phyloP scores from a whole-genome alignment of 345 rosid species.

The Xanthoceras sorbifolium region DNA sequence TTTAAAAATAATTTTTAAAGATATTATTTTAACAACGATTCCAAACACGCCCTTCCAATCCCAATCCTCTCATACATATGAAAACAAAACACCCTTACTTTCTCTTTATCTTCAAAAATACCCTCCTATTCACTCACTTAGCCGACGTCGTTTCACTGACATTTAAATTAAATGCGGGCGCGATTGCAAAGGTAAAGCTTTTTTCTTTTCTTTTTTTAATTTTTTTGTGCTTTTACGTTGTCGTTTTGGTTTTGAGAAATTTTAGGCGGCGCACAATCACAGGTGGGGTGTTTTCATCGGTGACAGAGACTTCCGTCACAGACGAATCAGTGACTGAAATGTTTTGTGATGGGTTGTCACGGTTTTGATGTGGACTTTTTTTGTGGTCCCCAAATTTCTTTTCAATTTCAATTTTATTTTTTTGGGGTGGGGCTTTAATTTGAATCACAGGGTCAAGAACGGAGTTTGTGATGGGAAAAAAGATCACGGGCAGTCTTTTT shows the following conservation, averaged over 20 bases:
- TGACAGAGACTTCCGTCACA: not conserved
- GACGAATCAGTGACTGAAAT: not conserved
- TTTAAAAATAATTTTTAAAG: no score
- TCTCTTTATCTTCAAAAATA: not conserved
- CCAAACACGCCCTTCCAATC: no score
- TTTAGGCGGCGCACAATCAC: constrained; percentile 26
- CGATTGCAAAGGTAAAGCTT: constrained; percentile 5
- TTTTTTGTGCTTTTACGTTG: not conserved
- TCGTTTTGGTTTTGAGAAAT: not conserved
- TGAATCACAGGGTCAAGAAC: constrained; percentile 5
- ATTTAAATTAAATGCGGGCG: constrained; percentile 17
- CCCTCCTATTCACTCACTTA: not conserved
- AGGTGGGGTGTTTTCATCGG: constrained; percentile 7
- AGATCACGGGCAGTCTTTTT: constrained; percentile 3
- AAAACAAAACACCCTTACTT: not conserved
- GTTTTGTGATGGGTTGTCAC: not conserved
- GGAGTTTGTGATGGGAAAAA: not conserved
- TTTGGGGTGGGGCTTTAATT: not conserved
- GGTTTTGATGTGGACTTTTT: not conserved
- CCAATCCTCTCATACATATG: not conserved
- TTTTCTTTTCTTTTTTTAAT: not conserved
- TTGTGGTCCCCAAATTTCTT: not conserved
- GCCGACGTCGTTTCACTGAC: not conserved
- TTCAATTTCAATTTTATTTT: not conserved
- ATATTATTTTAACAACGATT: no score